phyloP scores from a whole-genome alignment of 2,329 filamentous ascomycete species.

The Bipolaris bicolor region DNA sequence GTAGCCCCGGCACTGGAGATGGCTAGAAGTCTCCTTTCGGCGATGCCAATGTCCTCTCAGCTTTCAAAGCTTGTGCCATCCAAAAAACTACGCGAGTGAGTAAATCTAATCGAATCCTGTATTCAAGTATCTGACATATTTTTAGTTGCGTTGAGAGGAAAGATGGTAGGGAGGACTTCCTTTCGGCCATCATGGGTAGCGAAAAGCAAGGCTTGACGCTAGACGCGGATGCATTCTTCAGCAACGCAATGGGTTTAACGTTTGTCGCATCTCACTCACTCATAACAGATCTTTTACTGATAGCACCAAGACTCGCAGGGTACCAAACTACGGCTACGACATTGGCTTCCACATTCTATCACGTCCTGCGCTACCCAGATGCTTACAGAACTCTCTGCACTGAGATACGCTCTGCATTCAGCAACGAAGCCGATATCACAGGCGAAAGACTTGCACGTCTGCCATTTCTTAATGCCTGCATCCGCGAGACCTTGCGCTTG shows the following conservation, averaged over 20 bases:
- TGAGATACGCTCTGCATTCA: slow-evolving; percentile 2
- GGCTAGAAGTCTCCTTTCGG: slow-evolving; percentile 4
- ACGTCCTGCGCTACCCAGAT: slow-evolving; percentile 3
- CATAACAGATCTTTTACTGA: neutral
- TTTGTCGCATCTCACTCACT: neutral
- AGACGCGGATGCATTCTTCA: slow-evolving; percentile 3
- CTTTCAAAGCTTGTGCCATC: slow-evolving; percentile 3
- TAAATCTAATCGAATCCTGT: neutral
- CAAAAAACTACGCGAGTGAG: slow-evolving; percentile 6
- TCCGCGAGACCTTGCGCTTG: slow-evolving; percentile 7
- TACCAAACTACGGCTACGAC: slow-evolving; percentile 7
- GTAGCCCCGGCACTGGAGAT: slow-evolving; percentile 3
- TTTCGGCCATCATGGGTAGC: slow-evolving; percentile 1
- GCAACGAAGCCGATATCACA: slow-evolving; percentile 3
- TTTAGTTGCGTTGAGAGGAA: slow-evolving; percentile 2
- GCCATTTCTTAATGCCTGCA: slow-evolving; percentile 3
- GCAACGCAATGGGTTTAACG: slow-evolving; percentile 4
- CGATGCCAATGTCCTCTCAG: slow-evolving; percentile 3
- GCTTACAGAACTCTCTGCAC: neutral
- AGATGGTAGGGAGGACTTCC: slow-evolving; percentile 3
- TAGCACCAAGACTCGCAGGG: slow-evolving; percentile 1
- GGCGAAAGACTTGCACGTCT: slow-evolving; percentile 3
- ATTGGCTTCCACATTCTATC: slow-evolving; percentile 4
- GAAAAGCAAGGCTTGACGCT: slow-evolving; percentile 6
- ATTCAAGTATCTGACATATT: neutral